Percentiles rank a stretch among this genome's conserved stretches.
phyloP scores from a whole-genome alignment of 2,329 filamentous ascomycete species.

The Aulographum hederae region DNA sequence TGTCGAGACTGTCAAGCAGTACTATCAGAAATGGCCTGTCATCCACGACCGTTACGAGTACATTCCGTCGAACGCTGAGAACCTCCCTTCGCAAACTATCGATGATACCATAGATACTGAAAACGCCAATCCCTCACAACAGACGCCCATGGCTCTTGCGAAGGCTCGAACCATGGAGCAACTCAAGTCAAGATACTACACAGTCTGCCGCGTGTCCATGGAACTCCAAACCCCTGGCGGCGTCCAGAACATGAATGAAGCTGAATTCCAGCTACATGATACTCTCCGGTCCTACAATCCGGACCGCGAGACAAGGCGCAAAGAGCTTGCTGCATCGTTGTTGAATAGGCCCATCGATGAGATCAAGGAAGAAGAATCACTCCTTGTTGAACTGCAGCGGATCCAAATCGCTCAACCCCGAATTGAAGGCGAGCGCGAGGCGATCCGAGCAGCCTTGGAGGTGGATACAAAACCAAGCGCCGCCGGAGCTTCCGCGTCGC shows the following conservation, averaged over 20 bases:
- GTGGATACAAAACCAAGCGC: conserved; percentile 39
- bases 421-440: conserved; percentile 73
- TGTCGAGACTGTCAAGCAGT: conserved; percentile 55
- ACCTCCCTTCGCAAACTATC: conserved; percentile 4
- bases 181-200: conserved; percentile 80
- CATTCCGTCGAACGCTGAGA: conserved; percentile 18
- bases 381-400: conserved; percentile 78
- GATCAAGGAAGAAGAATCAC: conserved; percentile 75
- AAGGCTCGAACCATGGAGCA: conserved; percentile 64
- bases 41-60: conserved; percentile 90
- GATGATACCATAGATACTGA: conserved; percentile 9
- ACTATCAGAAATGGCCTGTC: conserved; percentile 75
- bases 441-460: conserved; percentile 74
- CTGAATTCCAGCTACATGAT: conserved; percentile 70
- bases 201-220: conserved; percentile 68
- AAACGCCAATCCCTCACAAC: conserved; percentile 2
- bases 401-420: conserved; percentile 75
- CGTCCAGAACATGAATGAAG: conserved; percentile 50
- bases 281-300: conserved; percentile 77
- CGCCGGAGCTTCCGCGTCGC: conserved; percentile 15
- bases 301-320: conserved; percentile 58
- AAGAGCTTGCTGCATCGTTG: conserved; percentile 66
- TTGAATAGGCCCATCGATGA: conserved; percentile 71
- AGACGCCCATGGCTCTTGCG: conserved; percentile 18
- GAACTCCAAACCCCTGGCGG: conserved; percentile 49